Evolutionary conservation across 208 protist genomes (phyloP).

Genomic region (Trypanosoma platydactyli): DNA sequence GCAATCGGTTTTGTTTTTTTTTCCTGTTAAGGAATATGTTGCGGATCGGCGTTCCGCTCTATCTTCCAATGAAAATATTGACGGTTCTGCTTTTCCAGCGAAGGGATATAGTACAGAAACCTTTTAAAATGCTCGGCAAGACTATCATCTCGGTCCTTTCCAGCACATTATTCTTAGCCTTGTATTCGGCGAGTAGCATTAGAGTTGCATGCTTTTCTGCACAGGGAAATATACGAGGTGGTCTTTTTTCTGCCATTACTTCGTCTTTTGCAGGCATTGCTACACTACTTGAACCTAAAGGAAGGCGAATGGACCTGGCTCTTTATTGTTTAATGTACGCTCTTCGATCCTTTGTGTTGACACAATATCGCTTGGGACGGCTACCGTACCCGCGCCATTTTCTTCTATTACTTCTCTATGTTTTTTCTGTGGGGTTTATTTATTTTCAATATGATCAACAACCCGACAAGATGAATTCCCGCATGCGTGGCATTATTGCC

Average conservation of each 20-base stretch:
- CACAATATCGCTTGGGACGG: constrained; percentile 69
- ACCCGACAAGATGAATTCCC: constrained; percentile 54
- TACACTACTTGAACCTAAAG: constrained; percentile 81
- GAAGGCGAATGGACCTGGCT: constrained; percentile 79
- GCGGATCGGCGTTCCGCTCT: constrained; percentile 74
- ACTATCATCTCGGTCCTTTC: constrained; percentile 54
- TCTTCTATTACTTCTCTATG: constrained; percentile 70
- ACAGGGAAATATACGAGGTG: constrained; percentile 54
- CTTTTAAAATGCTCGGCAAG: constrained; percentile 42
- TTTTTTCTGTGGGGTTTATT: constrained; percentile 70
- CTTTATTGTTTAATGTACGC: constrained; percentile 82
- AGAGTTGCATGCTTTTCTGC: constrained; percentile 62
- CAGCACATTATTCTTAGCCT: constrained; percentile 75
- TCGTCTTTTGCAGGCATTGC: constrained; percentile 61
- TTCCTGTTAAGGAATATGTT: constrained; percentile 66
- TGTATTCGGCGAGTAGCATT: constrained; percentile 70
- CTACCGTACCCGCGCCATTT: constrained; percentile 75
- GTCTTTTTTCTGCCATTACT: constrained; percentile 41
- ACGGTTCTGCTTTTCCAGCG: constrained; percentile 55
- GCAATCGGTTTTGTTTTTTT: constrained; percentile 60
- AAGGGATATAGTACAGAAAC: constrained; percentile 51
- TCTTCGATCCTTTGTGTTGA: constrained; percentile 74
- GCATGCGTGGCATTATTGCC: constrained; percentile 48
- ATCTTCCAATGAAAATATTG: constrained; percentile 70
- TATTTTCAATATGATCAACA: constrained; percentile 84